Evolutionary conservation across 1,284 basidiomycete species (phyloP), one percentile per base, ranked within the genome.

Genomic region (Thelephora terrestris): DNA sequence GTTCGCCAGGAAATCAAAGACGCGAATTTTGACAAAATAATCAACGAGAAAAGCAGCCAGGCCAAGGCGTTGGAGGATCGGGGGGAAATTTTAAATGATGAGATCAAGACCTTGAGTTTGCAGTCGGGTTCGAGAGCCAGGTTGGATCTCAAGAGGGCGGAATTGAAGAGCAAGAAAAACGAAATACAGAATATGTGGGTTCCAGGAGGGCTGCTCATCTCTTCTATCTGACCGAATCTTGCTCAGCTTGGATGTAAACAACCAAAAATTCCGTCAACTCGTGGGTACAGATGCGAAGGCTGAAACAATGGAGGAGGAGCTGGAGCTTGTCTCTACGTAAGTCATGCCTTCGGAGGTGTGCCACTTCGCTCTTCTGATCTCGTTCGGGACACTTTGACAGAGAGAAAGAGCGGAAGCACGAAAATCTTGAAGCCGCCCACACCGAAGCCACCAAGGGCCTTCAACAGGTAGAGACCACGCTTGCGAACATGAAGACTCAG

Each of bases 121-220:
- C 91, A 97, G 61, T 85, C 90, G 0, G 89, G 94, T 53, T 71
- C 80, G 1, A 74, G 94, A 35, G 92, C 93, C 1, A 85, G 82
- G 56, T 65, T 98, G 42, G 79, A 85, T 36, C 63, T 96, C 52
- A 90, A 91, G 61, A 72, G 81, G 50, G 70, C 69, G 0, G 89
- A 93, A 53, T 61, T 81, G 29, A 76, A 73, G 58, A 73, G 70
- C 48, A 91, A 87, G 66, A 68, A 69, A 18, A 67, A 67, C 16
- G 84, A 90, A 39, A 70, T 91, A 14, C 68, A 76, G 50, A 80
- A 75, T 46, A 78, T 74, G 90, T 92, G 53, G 47, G 82, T 73
- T 17, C 2, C 43, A 35, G 3, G 5, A 16, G 4, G 21, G 46
- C 2, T 45, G 7, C 16, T 42, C n/a, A 29, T 47, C 7, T 44